Base-by-base conservation (phyloP, 208 protist genomes). In the Wallacemonas sp. region DNA sequence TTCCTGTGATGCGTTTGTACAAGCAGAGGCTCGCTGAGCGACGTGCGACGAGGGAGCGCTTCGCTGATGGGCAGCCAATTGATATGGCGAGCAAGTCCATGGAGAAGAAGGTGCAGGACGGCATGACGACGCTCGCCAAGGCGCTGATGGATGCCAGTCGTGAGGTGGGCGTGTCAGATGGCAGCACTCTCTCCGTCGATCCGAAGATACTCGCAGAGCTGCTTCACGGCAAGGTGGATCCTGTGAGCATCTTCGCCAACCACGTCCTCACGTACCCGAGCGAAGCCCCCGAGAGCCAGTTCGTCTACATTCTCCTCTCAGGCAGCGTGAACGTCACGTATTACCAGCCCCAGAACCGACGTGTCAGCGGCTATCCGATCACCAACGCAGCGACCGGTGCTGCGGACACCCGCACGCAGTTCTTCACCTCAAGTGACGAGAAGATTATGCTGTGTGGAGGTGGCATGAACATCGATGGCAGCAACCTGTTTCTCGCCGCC, bases 251-350 rank as follows among this genome's bases (percentile, higher is more conserved):
- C 60, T 74, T 81, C 42, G 69, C 86, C 0, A 82, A 77, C 15
- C 72, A 77, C 22, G 80, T 90, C 27, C 79, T 95, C 11, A 60
- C 53, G 19, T 92, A 86, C 78, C 89, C 89, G 0, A 69, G 70
- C 45, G 89, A 95, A 53, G 70, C 74, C 12, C 79, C 86, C 0
- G 89, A 95, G 72, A 56, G 72, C 17, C 68, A 82, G 28, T 93
- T 93, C 67, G 84, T 92, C 11, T 88, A 95, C 63, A 68, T 92
- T n/a, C 71, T 92, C 24, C 44, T 92, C 17, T 69, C 39, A 19
- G 89, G 89, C n/a, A 77, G 66, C 24, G 83, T 89, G 22, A 75
- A 68, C 24, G 81, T 82, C 9, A 75, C 78, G 47, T 70, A 79
- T 65, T 94, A 82, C 75, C 89, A 92, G 70, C 75, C 74, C 15